Percentiles rank a stretch among this genome's conserved stretches.
These are phyloP conservation scores for Plasmodium fragile DNA, from an alignment of 169 alveolate genomes.

Conservation along the genomic window DNA sequence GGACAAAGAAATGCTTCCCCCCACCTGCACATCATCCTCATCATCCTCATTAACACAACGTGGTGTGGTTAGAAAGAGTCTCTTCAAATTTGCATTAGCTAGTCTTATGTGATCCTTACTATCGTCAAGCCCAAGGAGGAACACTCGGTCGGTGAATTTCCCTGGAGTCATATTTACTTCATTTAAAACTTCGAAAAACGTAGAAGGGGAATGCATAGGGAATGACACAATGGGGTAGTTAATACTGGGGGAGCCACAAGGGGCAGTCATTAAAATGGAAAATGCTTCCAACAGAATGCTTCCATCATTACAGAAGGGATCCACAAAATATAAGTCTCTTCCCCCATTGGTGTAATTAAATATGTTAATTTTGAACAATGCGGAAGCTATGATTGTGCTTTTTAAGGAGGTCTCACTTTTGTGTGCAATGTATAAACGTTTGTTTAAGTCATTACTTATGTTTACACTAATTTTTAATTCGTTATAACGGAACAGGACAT, in stretches of 20 bases:
- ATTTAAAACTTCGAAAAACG: conserved; percentile 51
- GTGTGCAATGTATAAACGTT: conserved; percentile 20
- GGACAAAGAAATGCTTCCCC: neutral
- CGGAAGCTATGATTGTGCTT: conserved; percentile 62
- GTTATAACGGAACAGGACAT: conserved; percentile 56
- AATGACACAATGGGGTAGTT: conserved; percentile 44
- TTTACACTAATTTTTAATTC: conserved; percentile 59
- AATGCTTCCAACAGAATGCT: conserved; percentile 11
- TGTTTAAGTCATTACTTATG: conserved; percentile 62
- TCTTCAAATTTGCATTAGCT: conserved; percentile 41
- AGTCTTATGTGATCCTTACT: conserved; percentile 9
- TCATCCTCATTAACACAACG: conserved; percentile 8
- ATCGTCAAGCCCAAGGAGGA: conserved; percentile 56
- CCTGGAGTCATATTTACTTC: conserved; percentile 9
- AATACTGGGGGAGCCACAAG: conserved; percentile 73
- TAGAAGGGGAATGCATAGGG: conserved; percentile 67
- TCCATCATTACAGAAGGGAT: conserved; percentile 76
- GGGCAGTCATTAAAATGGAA: conserved; percentile 30
- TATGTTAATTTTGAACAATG: conserved; percentile 24
- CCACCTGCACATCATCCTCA: neutral
- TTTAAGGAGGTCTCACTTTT: conserved; percentile 59
- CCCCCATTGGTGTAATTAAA: conserved; percentile 26
- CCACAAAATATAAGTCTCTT: conserved; percentile 30
- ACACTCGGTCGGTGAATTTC: conserved; percentile 13
- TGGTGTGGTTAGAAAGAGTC: conserved; percentile 28